Evolutionary conservation across 495 filamentous ascomycete species (phyloP).

Genomic region (Penicillium bovifimosum): DNA sequence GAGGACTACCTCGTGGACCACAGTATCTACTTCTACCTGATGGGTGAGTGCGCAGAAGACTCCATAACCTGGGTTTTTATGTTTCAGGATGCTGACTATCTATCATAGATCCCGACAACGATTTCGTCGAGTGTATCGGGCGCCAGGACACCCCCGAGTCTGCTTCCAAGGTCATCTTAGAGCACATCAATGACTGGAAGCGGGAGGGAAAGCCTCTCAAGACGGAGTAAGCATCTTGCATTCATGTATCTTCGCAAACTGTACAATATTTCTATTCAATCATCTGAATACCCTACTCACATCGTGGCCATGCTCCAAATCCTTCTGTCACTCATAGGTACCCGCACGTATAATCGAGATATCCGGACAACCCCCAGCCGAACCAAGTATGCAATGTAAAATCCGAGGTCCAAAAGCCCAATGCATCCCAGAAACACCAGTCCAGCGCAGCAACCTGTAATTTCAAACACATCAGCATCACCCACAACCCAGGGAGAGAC

Average conservation of each 20-base stretch:
- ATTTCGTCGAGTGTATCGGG: slow-evolving; percentile 96
- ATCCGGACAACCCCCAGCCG: too few species aligned
- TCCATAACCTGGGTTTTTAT: not conserved
- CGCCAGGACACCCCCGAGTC: slow-evolving; percentile 86
- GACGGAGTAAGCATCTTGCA: slow-evolving; percentile 24
- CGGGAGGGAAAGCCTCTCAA: slow-evolving; percentile 45
- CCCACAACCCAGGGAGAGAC: not conserved
- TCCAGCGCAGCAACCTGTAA: not conserved
- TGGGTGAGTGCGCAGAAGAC: slow-evolving; percentile 53
- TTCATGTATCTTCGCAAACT: slow-evolving; percentile 19
- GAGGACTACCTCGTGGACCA: slow-evolving; percentile 98
- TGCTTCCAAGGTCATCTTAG: slow-evolving; percentile 75
- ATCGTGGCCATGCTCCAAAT: not conserved
- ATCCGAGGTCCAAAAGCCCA: not conserved
- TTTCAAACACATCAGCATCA: not conserved
- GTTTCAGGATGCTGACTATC: slow-evolving; percentile 7
- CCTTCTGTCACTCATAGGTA: not conserved
- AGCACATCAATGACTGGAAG: slow-evolving; percentile 90
- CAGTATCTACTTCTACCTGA: slow-evolving; percentile 98
- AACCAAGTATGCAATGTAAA: not conserved
- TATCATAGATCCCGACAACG: slow-evolving; percentile 77
- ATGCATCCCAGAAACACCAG: not conserved
- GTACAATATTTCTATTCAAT: slow-evolving; percentile 25
- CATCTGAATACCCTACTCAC: slow-evolving; percentile 31
- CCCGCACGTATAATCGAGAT: not conserved